These are phyloP conservation scores for Flaveria sonorensis DNA, from an alignment of 129 eudicot species.

Conservation along the genomic window DNA sequence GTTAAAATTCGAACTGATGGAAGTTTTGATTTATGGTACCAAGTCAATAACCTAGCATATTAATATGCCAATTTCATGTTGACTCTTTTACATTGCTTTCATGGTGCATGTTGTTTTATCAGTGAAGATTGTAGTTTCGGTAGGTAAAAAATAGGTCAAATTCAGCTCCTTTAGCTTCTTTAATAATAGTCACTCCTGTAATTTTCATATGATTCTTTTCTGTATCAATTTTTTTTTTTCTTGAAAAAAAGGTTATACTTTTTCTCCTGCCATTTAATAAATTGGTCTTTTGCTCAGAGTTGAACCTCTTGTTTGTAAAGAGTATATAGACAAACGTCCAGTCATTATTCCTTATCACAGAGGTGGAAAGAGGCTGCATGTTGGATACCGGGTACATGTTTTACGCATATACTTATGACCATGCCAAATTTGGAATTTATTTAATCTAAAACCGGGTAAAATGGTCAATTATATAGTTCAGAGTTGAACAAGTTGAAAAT, in stretches of 20 bases:
- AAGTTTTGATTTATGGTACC: no score
- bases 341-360: conserved; percentile 89
- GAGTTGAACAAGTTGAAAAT: neutral
- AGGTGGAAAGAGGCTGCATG: conserved; percentile 94
- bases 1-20: no score
- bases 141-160: neutral
- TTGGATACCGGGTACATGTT: conserved; percentile 71
- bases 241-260: neutral
- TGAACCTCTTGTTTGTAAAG: conserved; percentile 92
- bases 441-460: neutral
- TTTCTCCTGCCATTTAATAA: conserved; percentile 20
- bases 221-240: neutral
- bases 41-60: no score
- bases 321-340: conserved; percentile 58
- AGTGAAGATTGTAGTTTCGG: no score
- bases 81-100: no score
- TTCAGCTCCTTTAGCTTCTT: neutral
- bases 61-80: no score
- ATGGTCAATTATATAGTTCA: neutral
- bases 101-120: no score
- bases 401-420: neutral
- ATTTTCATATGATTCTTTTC: conserved; percentile 15
- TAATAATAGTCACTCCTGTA: neutral
- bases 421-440: neutral
- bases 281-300: conserved; percentile 48